Percentiles rank a stretch among this genome's conserved stretches.
phyloP scores from a whole-genome alignment of 2,329 filamentous ascomycete genomes.

The Phaeosphaeria sp. region DNA sequence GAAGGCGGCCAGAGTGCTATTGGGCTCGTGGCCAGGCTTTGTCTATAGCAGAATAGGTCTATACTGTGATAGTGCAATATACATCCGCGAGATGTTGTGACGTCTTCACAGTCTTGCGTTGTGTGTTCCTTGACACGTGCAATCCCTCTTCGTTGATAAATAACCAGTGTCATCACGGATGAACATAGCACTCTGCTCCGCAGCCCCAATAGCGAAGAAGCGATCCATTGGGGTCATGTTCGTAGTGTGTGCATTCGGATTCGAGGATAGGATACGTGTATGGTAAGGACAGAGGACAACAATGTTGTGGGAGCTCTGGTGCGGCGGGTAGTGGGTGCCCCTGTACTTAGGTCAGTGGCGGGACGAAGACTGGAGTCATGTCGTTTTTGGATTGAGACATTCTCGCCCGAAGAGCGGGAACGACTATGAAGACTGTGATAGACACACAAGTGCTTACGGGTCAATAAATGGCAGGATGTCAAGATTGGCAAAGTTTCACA shows the following conservation, averaged over 20 bases:
- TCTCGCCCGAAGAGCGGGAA: background rate
- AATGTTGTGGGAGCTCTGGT: background rate
- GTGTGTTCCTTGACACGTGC: conserved; percentile 13
- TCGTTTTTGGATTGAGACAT: too few relatives aligned
- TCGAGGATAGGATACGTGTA: background rate
- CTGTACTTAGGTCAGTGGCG: background rate
- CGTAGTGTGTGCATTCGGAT: background rate
- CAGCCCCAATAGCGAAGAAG: conserved; percentile 26
- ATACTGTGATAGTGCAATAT: background rate
- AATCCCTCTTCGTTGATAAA: conserved; percentile 22
- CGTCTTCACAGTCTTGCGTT: background rate
- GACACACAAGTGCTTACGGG: background rate
- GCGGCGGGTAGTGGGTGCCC: background rate
- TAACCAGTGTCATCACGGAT: conserved; percentile 20
- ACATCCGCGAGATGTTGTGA: background rate
- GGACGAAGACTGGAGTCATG: background rate
- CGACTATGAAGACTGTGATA: background rate
- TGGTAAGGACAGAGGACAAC: background rate
- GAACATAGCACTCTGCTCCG: conserved; percentile 29
- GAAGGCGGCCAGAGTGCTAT: too few relatives aligned
- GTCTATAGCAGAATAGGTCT: background rate
- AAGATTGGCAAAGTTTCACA: too few relatives aligned
- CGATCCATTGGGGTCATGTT: conserved; percentile 27
- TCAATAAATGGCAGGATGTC: background rate
- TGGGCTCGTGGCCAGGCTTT: background rate